Evolutionary conservation across 306 rosid species (phyloP), one percentile per base, ranked within the genome.

Genomic region (Pyrus betulifolia): DNA sequence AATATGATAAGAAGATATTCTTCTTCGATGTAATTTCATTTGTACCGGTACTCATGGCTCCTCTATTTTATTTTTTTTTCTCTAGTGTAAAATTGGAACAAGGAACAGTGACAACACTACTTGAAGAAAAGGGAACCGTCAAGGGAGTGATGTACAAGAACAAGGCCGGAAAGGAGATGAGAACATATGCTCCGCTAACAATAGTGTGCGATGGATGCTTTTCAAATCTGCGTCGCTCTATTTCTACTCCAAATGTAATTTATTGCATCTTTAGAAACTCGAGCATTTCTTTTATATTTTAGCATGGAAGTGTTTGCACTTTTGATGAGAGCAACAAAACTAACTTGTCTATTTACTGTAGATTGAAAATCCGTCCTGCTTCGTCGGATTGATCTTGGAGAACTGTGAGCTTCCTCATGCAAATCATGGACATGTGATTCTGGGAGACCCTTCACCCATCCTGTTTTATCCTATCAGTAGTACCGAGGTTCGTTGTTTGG

Each of bases 171-270:
- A 74, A 83, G 65, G 90, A 87, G 79, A 13, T 89, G 76, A 82
- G 78, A 49, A 78, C 90, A 9, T 76, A 69, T 68, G 97, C 98
- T 81, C 91, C 96, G 19, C 90, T 91, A 44, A 91, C 95, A 27
- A 71, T 89, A 4, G 95, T 93, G 0, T 93, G 98, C 46, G 96
- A 93, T 60, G 97, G 97, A 7, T 88, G 98, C 74, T 93, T 89
- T 81, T 93, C 98, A 42, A 91, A 91, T 82, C 81, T 93, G 51
- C 85, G 98, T 52, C 90, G 89, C 33, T 85, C 90, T 74, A 95
- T 93, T 72, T 88, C 95, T 75, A 73, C 82, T 51, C 88, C 98
- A 8, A 79, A 82, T 90, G 98, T 93, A 82, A 64, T 45, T 8
- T 42, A 9, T 72, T n/a, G 65, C 10, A 2, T 69, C 2, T 12